Conservation (phyloP, 2,329 filamentous ascomycete species). For the Penicillium freii region DNA sequence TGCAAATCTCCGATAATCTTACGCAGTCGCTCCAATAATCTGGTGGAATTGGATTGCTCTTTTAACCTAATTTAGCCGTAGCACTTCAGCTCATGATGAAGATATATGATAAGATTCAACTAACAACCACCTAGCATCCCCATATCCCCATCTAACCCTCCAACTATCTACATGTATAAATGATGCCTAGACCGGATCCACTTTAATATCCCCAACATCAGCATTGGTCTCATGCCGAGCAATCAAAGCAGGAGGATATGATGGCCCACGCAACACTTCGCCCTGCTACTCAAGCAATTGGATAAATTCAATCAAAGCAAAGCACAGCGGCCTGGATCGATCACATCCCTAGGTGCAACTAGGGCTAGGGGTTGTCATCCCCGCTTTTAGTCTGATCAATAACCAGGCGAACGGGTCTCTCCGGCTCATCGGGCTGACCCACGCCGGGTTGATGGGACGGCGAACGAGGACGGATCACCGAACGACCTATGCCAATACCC, state of each 20-base stretch:
- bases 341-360: neutral
- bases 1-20: no score
- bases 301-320: neutral
- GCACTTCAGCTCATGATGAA: no score
- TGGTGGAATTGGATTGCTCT: no score
- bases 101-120: no score
- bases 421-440: slow-evolving; percentile 30
- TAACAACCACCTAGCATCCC: no score
- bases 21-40: no score
- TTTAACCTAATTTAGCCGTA: no score
- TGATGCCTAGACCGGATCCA: neutral
- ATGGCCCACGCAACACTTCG: neutral
- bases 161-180: no score
- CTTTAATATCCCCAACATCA: neutral
- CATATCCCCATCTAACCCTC: no score
- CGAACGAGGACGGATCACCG: slow-evolving; percentile 23
- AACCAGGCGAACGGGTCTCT: slow-evolving; percentile 34
- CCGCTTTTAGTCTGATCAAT: slow-evolving; percentile 6
- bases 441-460: slow-evolving; percentile 23
- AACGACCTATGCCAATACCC: slow-evolving; percentile 27
- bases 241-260: neutral
- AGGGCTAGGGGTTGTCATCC: neutral
- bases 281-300: neutral
- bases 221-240: neutral
- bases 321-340: neutral